A percentile compares a stretch with the other conserved stretches of the same genome.
Conservation (phyloP, 2,329 filamentous ascomycete species). For the Fusarium napiforme region DNA sequence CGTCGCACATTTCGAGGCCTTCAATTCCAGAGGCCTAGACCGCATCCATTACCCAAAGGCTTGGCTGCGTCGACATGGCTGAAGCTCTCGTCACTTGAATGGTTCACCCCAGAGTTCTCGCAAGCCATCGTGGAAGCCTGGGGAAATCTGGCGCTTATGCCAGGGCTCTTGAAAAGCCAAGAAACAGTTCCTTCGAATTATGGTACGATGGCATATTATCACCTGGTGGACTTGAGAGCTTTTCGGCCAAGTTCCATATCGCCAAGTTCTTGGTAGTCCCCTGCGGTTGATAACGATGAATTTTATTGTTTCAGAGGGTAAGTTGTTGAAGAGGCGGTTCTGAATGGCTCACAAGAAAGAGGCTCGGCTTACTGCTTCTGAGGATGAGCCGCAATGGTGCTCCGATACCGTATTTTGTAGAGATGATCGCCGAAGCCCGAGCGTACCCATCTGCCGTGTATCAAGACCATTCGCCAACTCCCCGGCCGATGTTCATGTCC, state of each 20-base stretch:
- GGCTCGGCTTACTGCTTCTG: slow-evolving; percentile 6
- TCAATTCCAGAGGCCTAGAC: slow-evolving; percentile 4
- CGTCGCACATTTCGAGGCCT: slow-evolving; percentile 13
- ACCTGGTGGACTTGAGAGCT: slow-evolving; percentile 2
- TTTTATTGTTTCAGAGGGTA: background rate
- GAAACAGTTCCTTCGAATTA: slow-evolving; percentile 4
- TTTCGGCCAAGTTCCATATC: slow-evolving; percentile 38
- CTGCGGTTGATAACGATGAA: slow-evolving; percentile 10
- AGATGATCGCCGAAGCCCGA: slow-evolving; percentile 30
- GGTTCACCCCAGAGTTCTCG: slow-evolving; percentile 33
- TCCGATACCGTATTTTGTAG: background rate
- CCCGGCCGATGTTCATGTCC: slow-evolving; percentile 4
- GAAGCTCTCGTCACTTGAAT: slow-evolving; percentile 1
- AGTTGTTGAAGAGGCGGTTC: background rate
- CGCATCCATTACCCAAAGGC: background rate
- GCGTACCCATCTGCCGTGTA: slow-evolving; percentile 9
- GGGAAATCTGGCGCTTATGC: slow-evolving; percentile 32
- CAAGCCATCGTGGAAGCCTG: slow-evolving; percentile 23
- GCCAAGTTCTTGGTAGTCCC: slow-evolving; percentile 6
- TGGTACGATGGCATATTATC: slow-evolving; percentile 17
- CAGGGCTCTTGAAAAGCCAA: slow-evolving; percentile 20
- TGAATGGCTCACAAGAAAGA: slow-evolving; percentile 7
- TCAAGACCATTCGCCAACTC: slow-evolving; percentile 7
- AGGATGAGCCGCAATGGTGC: slow-evolving; percentile 13
- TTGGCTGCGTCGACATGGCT: slow-evolving; percentile 27